A percentile compares a stretch with the other conserved stretches of the same genome.
These are phyloP conservation scores for Trichoderma endophyticum DNA, from an alignment of 2,329 filamentous ascomycete species.

Conservation along the genomic window DNA sequence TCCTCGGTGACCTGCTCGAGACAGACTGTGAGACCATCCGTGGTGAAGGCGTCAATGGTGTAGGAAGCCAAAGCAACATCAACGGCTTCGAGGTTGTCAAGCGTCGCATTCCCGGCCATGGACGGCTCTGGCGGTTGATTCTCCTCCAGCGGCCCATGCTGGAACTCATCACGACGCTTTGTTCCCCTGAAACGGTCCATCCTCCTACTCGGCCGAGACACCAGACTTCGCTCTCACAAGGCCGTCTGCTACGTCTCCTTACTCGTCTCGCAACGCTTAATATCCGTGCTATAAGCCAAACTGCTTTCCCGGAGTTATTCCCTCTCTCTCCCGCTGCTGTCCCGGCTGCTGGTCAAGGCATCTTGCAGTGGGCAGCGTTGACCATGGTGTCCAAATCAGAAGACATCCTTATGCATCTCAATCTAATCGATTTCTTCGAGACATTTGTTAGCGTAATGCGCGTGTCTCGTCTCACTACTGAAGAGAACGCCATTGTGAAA, in stretches of 20 bases:
- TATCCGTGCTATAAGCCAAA: constrained; percentile 38
- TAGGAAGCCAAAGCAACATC: constrained; percentile 19
- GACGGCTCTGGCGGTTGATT: constrained; percentile 52
- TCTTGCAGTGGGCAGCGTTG: constrained; percentile 51
- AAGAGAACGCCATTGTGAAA: constrained; percentile 37
- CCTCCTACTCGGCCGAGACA: constrained; percentile 29
- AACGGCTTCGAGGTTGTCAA: constrained; percentile 36
- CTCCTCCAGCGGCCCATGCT: constrained; percentile 47
- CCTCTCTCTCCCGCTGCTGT: constrained; percentile 22
- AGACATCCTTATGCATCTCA: constrained; percentile 51
- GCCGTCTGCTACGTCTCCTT: constrained; percentile 50
- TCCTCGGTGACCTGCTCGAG: constrained; percentile 54
- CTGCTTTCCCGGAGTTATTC: constrained; percentile 37
- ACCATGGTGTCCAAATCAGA: constrained; percentile 51
- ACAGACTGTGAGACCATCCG: constrained; percentile 47
- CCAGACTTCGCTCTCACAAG: constrained; percentile 50
- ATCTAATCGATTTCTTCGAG: constrained; percentile 53
- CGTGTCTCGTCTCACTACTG: constrained; percentile 35
- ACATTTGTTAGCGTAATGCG: constrained; percentile 48
- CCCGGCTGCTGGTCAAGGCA: constrained; percentile 32
- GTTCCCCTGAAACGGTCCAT: constrained; percentile 29
- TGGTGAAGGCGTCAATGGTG: constrained; percentile 27
- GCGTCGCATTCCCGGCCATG: constrained; percentile 46
- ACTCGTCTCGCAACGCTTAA: constrained; percentile 49
- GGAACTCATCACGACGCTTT: constrained; percentile 39